These are phyloP conservation scores for Cyclanthera cordifolia DNA, from an alignment of 306 rosid species.

Conservation along the genomic window DNA sequence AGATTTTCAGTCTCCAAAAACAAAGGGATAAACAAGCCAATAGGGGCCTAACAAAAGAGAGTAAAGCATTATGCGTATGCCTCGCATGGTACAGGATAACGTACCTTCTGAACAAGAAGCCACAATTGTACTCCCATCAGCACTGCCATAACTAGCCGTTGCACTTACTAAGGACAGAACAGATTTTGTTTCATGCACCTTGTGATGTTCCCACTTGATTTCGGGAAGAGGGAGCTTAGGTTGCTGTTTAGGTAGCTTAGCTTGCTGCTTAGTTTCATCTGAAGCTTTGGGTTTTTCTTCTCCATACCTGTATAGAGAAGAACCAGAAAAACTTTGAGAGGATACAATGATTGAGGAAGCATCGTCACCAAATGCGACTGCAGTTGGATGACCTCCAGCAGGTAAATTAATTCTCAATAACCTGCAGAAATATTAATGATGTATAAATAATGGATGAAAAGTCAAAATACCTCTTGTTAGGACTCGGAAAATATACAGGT, in stretches of 20 bases:
- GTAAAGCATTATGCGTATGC: not conserved
- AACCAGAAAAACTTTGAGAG: conserved; percentile 54
- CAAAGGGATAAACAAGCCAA: not conserved
- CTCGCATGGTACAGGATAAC: not conserved
- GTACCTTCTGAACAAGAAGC: conserved; percentile 98
- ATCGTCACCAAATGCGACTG: conserved; percentile 52
- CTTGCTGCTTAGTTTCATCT: conserved; percentile 40
- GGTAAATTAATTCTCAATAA: conserved; percentile 74
- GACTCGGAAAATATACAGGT: conserved; percentile 6
- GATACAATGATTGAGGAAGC: conserved; percentile 70
- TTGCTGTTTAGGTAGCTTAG: conserved; percentile 14
- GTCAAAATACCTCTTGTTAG: conserved; percentile 12
- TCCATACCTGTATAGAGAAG: conserved; percentile 78
- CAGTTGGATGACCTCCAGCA: conserved; percentile 82
- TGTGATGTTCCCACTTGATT: conserved; percentile 78
- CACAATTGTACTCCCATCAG: conserved; percentile 82
- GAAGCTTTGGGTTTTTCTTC: conserved; percentile 59
- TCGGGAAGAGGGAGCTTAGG: conserved; percentile 78
- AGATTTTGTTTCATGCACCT: conserved; percentile 69
- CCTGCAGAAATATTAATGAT: conserved; percentile 38
- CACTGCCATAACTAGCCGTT: conserved; percentile 74
- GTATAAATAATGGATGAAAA: conserved; percentile 1
- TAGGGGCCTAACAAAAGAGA: not conserved
- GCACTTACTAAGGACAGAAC: conserved; percentile 65
- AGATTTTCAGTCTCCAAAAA: not conserved